Conservation (phyloP, 352 stramenopile species). For the Globisporangium polare region DNA sequence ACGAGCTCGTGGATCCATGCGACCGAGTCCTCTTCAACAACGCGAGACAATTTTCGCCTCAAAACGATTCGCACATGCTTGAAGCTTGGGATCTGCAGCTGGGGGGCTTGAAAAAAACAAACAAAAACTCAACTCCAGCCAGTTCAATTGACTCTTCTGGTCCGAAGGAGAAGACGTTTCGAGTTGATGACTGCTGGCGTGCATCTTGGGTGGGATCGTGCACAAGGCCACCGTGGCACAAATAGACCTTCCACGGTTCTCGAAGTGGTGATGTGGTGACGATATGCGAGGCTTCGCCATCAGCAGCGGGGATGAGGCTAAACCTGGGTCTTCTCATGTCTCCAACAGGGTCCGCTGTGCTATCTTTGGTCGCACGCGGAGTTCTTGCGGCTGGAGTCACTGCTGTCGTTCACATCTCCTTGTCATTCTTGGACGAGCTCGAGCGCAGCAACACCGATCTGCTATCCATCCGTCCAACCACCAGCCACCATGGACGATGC, state of each 20-base stretch:
- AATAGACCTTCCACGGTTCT: constrained; percentile 1
- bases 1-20: not conserved
- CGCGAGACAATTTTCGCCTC: not conserved
- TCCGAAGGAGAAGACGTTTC: not conserved
- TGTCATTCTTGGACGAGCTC: not conserved
- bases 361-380: not conserved
- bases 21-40: not conserved
- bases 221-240: not conserved
- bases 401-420: not conserved
- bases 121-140: not conserved
- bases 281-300: constrained; percentile 1
- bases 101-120: not conserved
- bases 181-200: not conserved
- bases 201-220: not conserved
- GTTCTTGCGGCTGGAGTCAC: not conserved
- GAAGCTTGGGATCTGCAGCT: not conserved
- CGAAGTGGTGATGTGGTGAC: not conserved
- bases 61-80: not conserved
- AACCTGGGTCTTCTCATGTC: not conserved
- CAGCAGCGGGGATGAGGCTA: not conserved
- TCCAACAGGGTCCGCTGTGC: not conserved
- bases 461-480: not conserved
- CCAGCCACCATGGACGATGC: not conserved
- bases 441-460: not conserved
- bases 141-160: not conserved